Evolutionary conservation across 768 basidiomycete species (phyloP), one percentile per base, ranked within the genome.

Genomic region (Mycena sanguinolenta): DNA sequence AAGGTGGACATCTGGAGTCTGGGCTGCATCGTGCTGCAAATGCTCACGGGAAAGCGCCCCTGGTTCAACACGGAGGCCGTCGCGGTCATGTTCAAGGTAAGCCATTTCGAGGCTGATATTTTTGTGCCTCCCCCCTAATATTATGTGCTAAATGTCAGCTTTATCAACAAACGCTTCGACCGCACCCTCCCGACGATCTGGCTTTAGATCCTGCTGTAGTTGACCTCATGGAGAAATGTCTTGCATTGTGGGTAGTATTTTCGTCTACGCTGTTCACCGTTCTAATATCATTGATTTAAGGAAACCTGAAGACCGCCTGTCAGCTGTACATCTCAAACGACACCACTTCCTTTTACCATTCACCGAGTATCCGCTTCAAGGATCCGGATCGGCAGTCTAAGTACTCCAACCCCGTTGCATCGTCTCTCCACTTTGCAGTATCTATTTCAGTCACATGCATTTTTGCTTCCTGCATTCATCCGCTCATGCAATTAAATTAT

Each of bases 1-100:
- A 93, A 93, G 77, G 88, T 93, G 39, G 94, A 95, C 74, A 92
- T 95, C 70, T 95, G 93, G 93, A 91, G 91, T 72, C 81, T 94
- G 19, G 93, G 93, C 9, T 95, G 93, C 79, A 88, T 95, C 14
- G 87, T 92, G 17, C 83, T 94, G 67, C 93, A 95, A 76, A 95
- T 95, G 93, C 90, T 90, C 85, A 89, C 91, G 14, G 93, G 93
- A 34, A 83, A 86, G 67, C 82, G 92, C 27, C 94, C 94, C 6
- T 95, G 94, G 94, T 85, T 84, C 30, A 86, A 88, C 55, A 87
- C 90, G 65, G 89, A 92, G 75, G 87, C 85, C 32, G 84, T 93
- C 73, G 87, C 90, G 1, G 92, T 93, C 69, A 88, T 95, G 86
- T 88, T 89, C 75, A 89, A 91, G 84, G 93, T 91, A 73, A 70